Base-by-base conservation (phyloP, 352 stramenopile species). In the Pythium monospermum region DNA sequence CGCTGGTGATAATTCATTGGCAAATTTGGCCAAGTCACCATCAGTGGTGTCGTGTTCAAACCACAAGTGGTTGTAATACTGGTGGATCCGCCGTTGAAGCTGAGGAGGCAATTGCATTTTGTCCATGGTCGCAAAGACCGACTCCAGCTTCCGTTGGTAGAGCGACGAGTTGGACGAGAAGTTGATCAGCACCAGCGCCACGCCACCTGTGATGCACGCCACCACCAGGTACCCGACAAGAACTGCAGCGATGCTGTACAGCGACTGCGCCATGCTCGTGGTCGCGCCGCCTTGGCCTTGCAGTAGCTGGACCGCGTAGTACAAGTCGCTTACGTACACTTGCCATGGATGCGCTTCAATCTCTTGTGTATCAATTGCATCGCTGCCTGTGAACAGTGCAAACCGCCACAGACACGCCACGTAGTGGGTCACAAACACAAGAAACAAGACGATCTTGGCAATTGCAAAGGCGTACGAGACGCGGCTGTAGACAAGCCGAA, bases 61-160 rank as follows among this genome's bases (percentile, higher is more conserved):
- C 64, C 64, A 77, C 19, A 77, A 45, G 44, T 73, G 69, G 40
- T 63, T 62, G 60, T 73, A 77, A 48, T 74, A 77, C 11, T 68
- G 53, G 35, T 69, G 61, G 28, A 77, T 72, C 18, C 68, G 59
- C 11, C 62, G 45, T 2, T 62, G 64, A 16, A 77, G 40, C 13
- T 61, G 51, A 8, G 53, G 36, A 1, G 65, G 68, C 25, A 77
- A 39, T 15, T 64, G 51, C 36, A 66, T 52, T 30, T 70, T 60
- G 39, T 63, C 38, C 68, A 77, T 77, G 10, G 52, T 69, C 23
- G 66, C 64, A 36, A 71, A 65, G 0, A 77, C 56, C 30, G 43
- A 49, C 21, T 71, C 67, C 21, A 77, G 60, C 35, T 73, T 73
- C 21, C 66, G 59, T 19, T 67, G 61, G 47, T 70, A 76, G 16